Evolutionary conservation across 441 rosid species (phyloP), one percentile per base, ranked within the genome.

Genomic region (Adansonia gregorii): DNA sequence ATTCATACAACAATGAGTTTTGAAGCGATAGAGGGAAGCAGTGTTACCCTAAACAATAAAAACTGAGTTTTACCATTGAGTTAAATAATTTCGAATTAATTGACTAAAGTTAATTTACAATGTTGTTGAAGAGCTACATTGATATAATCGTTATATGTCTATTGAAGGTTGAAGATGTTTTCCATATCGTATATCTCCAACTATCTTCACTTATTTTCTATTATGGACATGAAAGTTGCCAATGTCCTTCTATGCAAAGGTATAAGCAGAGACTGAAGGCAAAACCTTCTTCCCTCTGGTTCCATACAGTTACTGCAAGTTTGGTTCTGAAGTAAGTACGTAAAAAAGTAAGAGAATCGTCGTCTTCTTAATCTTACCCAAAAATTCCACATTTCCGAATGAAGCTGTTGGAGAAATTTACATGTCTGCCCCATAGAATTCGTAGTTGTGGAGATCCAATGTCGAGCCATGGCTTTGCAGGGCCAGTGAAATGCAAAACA

Each of bases 401-500:
- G 68, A 95, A 87, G 72, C 81, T 79, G 85, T 91, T 84, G n/a
- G 99, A 90, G 78, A 83, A 78, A 85, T 93, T 91, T 76, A 95
- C 83, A 61, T 93, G 90, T 74, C 85, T 85, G 79, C 76, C 89
- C 99, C 99, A 95, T 15, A 84, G 80, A 77, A 85, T 82, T 81
- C 92, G 89, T 48, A 87, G 81, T 86, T 88, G 90, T 8, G 89
- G 82, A 74, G 86, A 83, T 19, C 97, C 93, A n/a, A 93, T 90
- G 83, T 91, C 96, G 14, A 95, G 91, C 99, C 99, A 95, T 15
- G 99, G 99, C 79, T 95, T 95, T 24, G 97, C 98, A 35, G 98
- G 99, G 75, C 98, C 98, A 63, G 89, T 92, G 77, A 92, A 95
- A 87, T 95, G 99, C 85, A 95, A 73, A 79, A 93, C 91, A 0